phyloP scores from a whole-genome alignment of 441 rosid species.

The Populus hybrid region DNA sequence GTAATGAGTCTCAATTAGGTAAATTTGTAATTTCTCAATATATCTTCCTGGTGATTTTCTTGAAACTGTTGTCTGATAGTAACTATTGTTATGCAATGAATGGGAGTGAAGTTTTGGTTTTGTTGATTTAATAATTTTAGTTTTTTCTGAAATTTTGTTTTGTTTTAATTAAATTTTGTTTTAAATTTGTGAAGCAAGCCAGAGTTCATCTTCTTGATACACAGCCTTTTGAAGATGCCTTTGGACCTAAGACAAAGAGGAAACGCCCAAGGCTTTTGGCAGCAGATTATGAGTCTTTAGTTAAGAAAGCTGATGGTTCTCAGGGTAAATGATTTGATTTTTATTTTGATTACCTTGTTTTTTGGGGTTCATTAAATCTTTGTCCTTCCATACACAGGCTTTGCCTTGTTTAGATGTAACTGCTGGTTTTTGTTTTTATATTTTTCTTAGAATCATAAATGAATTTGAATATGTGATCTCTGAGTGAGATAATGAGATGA shows the following conservation, averaged over 20 bases:
- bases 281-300: slow-evolving; percentile 73
- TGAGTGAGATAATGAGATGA: not conserved
- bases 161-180: not conserved
- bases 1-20: not conserved
- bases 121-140: not conserved
- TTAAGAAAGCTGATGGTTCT: slow-evolving; percentile 74
- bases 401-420: not conserved
- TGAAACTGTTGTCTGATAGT: not conserved
- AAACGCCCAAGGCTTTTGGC: slow-evolving; percentile 82
- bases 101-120: not conserved
- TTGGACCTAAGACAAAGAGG: slow-evolving; percentile 81
- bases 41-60: not conserved
- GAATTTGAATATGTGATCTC: too few species aligned
- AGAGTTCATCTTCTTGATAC: slow-evolving; percentile 88
- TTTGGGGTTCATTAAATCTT: not conserved
- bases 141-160: not conserved
- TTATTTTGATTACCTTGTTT: not conserved
- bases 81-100: not conserved
- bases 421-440: not conserved
- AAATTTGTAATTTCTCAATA: not conserved
- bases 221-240: slow-evolving; percentile 84
- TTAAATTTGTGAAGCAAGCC: slow-evolving; percentile 52
- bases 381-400: not conserved
- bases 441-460: not conserved
- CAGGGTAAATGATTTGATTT: slow-evolving; percentile 47